Evolutionary conservation across 805 yeast genomes (phyloP).

Genomic region (Saturnispora saitoi): DNA sequence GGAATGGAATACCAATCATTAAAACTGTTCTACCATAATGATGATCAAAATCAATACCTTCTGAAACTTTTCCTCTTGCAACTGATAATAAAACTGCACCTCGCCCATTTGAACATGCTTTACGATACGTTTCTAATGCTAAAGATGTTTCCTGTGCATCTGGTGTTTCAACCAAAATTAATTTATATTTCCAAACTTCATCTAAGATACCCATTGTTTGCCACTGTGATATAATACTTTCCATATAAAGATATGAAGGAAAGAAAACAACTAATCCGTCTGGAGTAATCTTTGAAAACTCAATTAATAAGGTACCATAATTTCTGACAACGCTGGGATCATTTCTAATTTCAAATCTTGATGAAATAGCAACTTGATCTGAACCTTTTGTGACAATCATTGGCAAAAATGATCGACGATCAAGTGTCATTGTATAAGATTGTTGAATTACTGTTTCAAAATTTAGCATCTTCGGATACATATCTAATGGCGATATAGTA

Average conservation of each 20-base stretch:
- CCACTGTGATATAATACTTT: slow-evolving; percentile 97
- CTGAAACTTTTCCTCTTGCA: slow-evolving; percentile 98
- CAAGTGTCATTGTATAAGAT: slow-evolving; percentile 92
- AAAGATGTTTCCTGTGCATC: slow-evolving; percentile 97
- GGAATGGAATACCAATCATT: slow-evolving; percentile 99
- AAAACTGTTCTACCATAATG: slow-evolving; percentile 96
- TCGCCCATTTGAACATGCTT: slow-evolving; percentile 94
- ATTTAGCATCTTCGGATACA: slow-evolving; percentile 96
- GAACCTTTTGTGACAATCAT: slow-evolving; percentile 96
- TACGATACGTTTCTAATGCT: slow-evolving; percentile 90
- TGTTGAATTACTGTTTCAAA: slow-evolving; percentile 91
- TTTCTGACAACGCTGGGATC: slow-evolving; percentile 97
- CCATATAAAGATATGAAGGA: slow-evolving; percentile 97
- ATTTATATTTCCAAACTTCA: slow-evolving; percentile 96
- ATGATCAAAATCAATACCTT: slow-evolving; percentile 98
- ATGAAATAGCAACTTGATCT: slow-evolving; percentile 94
- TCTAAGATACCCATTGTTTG: slow-evolving; percentile 96
- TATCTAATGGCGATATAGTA: slow-evolving; percentile 94
- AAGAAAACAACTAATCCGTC: slow-evolving; percentile 98
- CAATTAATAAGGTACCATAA: slow-evolving; percentile 86
- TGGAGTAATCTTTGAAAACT: slow-evolving; percentile 91
- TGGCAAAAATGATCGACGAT: slow-evolving; percentile 87
- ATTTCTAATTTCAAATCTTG: slow-evolving; percentile 92
- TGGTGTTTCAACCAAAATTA: slow-evolving; percentile 94
- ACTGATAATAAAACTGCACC: slow-evolving; percentile 95